phyloP scores from a whole-genome alignment of 805 yeast genomes.

The Spathaspora hagerdaliae region DNA sequence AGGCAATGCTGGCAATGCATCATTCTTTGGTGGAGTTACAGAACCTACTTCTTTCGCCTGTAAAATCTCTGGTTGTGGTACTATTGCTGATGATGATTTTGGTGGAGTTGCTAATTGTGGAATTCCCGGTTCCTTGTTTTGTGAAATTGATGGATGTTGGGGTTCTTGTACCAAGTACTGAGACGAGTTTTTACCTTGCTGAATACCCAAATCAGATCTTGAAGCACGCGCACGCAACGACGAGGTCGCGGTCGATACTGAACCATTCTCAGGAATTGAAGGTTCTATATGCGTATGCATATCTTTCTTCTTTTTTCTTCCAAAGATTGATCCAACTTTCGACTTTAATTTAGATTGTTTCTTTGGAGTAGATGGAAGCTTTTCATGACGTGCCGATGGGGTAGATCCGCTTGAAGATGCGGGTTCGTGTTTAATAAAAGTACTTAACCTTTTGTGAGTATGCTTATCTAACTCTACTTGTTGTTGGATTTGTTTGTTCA shows the following conservation, averaged over 20 bases:
- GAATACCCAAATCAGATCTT: slow-evolving; percentile 9
- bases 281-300: not conserved
- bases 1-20: slow-evolving; percentile 27
- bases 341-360: slow-evolving; percentile 52
- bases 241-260: slow-evolving; percentile 14
- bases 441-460: not conserved
- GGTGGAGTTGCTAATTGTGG: not conserved
- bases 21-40: slow-evolving; percentile 21
- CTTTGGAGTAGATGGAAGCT: slow-evolving; percentile 10
- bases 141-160: not conserved
- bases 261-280: slow-evolving; percentile 32
- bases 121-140: not conserved
- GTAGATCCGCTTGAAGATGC: not conserved
- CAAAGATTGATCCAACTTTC: slow-evolving; percentile 72
- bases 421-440: not conserved
- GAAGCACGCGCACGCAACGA: not conserved
- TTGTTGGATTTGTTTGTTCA: slow-evolving; percentile 5
- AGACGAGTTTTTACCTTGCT: not conserved
- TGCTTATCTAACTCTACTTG: slow-evolving; percentile 2
- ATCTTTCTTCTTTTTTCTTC: slow-evolving; percentile 48
- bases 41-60: slow-evolving; percentile 1
- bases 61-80: not conserved
- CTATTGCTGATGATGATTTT: no score
- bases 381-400: not conserved
- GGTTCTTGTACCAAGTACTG: not conserved